Evolutionary conservation across 2,329 filamentous ascomycete genomes (phyloP), one percentile per base, ranked within the genome.

Genomic region (Aspergillus pseudoterreus): DNA sequence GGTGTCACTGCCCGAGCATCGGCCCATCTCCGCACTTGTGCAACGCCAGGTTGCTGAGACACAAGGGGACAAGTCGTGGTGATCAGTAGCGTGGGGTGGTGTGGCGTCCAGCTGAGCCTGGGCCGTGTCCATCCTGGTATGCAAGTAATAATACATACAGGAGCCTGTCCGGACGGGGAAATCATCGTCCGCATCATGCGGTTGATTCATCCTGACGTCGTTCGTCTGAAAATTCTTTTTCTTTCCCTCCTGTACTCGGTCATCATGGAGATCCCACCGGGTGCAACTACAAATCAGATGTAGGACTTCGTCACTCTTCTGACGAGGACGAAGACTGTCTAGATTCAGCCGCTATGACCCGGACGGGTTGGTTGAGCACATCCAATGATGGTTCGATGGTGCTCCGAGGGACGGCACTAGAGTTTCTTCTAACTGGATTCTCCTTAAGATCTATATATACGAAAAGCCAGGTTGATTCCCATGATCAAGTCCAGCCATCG

Each of bases 51-150:
- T 53, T 38, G 43, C 42, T 52, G 45, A 50, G 45, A 51, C 43
- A 43, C 27, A 44, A 47, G 21, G 47, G 33, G 38, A 22, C 15
- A 12, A 17, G 39, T 42, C 8, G 36, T 27, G 22, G 24, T 51
- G 38, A 15, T 45, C 38, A 33, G 58, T 59, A 57, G 57, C 57
- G 57, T 56, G 58, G 57, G 57, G 55, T 49, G 51, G 22, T 27
- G 45, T 56, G 56, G 58, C 55, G 57, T 56, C 53, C 54, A 61
- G 55, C 58, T 61, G 58, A 61, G 56, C 51, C 47, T 38, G 51
- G 58, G 57, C 54, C 54, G 53, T 59, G 50, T 55, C 52, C 51
- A 54, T 58, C 53, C 55, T 53, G 43, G 55, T 47, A 59, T 59
- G 57, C 53, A 58, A 50, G 55, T 56, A 58, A 58, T 58, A 48